Base-by-base conservation (phyloP, 106 monocot species). In the Dactylorhiza incarnata region DNA sequence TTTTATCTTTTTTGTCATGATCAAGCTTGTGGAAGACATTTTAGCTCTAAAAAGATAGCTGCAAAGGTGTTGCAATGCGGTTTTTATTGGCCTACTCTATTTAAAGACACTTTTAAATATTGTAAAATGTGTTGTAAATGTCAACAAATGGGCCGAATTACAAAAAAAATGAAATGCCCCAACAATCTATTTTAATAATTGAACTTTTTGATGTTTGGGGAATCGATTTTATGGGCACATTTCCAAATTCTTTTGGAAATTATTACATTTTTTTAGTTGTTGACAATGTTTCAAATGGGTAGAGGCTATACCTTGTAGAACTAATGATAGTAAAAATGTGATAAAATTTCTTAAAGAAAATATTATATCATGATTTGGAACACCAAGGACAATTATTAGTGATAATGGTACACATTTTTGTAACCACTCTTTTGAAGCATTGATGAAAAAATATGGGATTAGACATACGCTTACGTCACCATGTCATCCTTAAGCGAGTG, bases 1-100 rank as follows among this genome's bases (percentile, higher is more conserved):
- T 68, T 10, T 25, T 68, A 12, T 68, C 55, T 25, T 13, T 22
- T 71, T 45, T 71, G 1, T 71, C 24, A 71, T 45, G 70, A 71
- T 45, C 70, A 71, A 71, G n/a, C 70, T 45, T 71, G 70, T 71
- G 70, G 70, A 14, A 6, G 24, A 37, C 70, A 71, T 71, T 71
- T 71, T 45, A 45, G 70, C 9, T 1, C 2, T 9, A 71, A n/a
- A 37, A 71, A 71, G 5, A 37, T 26, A 0, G 8, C 70, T 10
- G 70, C 37, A n/a, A 71, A 44, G 3, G 70, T 71, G 12, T 45
- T 71, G 43, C 70, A 45, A 45, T 71, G 43, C 2, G 25, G 24
- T 37, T 71, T 71, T 20, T 25, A 25, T 45, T 71, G 70, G 6
- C 3, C 70, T 12, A 29, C 45, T 9, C 70, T 71, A 44, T 71